These are phyloP conservation scores for Gossypium rotundifolium DNA, from an alignment of 345 rosid species.

Conservation along the genomic window DNA sequence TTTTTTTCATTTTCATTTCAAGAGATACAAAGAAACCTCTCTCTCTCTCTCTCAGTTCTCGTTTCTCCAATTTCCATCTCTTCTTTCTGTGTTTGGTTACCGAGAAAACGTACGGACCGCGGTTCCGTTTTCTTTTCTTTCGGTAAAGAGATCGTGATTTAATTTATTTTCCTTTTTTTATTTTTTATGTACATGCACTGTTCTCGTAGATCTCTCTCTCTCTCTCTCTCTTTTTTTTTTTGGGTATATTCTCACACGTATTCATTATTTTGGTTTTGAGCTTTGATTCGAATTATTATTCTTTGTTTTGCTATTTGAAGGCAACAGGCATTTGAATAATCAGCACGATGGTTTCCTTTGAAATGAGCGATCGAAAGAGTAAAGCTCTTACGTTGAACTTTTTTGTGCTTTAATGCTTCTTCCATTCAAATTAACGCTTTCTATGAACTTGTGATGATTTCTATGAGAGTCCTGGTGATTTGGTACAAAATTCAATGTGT, in stretches of 20 bases:
- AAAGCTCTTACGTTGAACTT: constrained; percentile 7
- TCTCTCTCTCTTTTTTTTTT: neutral
- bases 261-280: neutral
- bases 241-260: neutral
- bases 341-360: constrained; percentile 46
- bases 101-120: neutral
- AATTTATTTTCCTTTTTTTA: neutral
- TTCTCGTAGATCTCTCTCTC: neutral
- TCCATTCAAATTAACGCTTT: neutral
- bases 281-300: neutral
- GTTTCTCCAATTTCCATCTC: neutral
- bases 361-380: constrained; percentile 58
- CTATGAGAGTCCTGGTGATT: neutral
- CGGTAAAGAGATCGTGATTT: neutral
- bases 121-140: neutral
- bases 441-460: neutral
- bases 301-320: neutral
- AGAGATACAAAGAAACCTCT: neutral
- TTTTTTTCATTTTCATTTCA: neutral
- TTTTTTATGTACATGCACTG: neutral
- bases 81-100: neutral
- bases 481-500: neutral
- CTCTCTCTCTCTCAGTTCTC: neutral
- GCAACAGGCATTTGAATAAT: neutral
- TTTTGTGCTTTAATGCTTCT: neutral